Percentiles rank a stretch among this genome's conserved stretches.
phyloP scores from a whole-genome alignment of 768 basidiomycete species.

The Austroboletus eburneus region DNA sequence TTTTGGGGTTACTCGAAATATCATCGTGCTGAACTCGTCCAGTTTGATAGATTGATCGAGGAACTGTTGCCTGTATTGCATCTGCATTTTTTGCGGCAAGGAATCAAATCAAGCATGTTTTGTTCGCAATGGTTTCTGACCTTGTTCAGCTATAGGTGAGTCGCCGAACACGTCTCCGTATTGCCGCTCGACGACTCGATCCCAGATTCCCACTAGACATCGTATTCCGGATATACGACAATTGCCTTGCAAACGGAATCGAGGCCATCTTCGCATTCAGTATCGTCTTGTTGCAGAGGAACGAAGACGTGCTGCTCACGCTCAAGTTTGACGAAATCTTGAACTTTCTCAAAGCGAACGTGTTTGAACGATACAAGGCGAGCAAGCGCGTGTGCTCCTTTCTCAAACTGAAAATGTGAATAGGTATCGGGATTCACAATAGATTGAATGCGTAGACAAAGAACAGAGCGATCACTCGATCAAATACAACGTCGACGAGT shows the following conservation, averaged over 20 bases:
- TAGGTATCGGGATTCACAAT: not conserved
- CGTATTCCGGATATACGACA: slow-evolving; percentile 96
- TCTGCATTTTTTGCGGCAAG: slow-evolving; percentile 89
- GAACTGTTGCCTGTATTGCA: slow-evolving; percentile 91
- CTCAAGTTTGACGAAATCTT: slow-evolving; percentile 93
- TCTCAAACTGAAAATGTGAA: not conserved
- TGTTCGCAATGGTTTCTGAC: slow-evolving; percentile 99
- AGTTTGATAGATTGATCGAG: slow-evolving; percentile 95
- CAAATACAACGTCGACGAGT: slow-evolving; percentile 69
- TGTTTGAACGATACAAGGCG: slow-evolving; percentile 83
- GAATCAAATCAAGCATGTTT: slow-evolving; percentile 97
- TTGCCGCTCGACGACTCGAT: not conserved
- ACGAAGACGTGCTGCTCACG: slow-evolving; percentile 71
- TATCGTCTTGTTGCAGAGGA: slow-evolving; percentile 79
- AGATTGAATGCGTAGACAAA: slow-evolving; percentile 31
- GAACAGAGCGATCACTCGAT: slow-evolving; percentile 15
- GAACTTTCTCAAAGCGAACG: slow-evolving; percentile 69
- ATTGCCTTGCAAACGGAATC: slow-evolving; percentile 92
- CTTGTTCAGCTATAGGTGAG: slow-evolving; percentile 89
- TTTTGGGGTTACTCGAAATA: slow-evolving; percentile 3
- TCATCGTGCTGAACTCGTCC: slow-evolving; percentile 15
- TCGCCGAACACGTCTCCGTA: not conserved
- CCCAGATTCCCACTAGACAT: slow-evolving; percentile 87
- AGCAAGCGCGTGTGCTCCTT: not conserved
- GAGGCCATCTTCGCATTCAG: slow-evolving; percentile 97